Evolutionary conservation across 1,284 basidiomycete species (phyloP), one percentile per base, ranked within the genome.

Genomic region (Pyrrhoderma noxium): DNA sequence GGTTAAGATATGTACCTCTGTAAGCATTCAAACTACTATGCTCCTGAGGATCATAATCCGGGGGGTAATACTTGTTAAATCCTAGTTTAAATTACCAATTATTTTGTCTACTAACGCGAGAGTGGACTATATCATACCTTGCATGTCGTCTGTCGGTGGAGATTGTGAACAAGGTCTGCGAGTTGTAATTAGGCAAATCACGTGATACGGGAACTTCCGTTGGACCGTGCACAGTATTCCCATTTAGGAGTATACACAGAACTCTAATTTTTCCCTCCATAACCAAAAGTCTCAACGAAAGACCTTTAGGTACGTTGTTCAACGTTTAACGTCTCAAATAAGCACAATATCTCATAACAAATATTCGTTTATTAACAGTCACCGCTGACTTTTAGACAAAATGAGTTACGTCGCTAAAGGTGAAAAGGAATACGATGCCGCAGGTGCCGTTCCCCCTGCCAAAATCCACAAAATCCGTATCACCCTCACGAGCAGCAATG

Each of bases 401-500:
- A 31, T 31, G 27, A 31, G 27, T 31, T 31, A 31, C 27, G 27
- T 31, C 27, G 27, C 27, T 31, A 31, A 31, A 31, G 27, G 27
- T 31, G 88, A 94, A 75, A 93, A 98, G 75, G 94, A 98, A 70
- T 93, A 93, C 76, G 93, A 95, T 62, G 91, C 92, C 64, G 84
- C 90, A 55, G 92, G 89, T 65, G 89, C 88, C 58, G 77, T 89
- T 56, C 85, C 89, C 63, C 76, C 82, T 61, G 85, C 89, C 68
- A 95, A 98, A 76, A 84, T 93, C 70, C 96, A 99, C 85, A 97
- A 97, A 82, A 99, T 99, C 74, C 81, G 96, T 62, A 99, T 99
- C 79, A 99, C 96, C 62, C 79, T 99, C 69, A 98, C 96, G 59
- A 93, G 89, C 73, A 88, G 90, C 73, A 98, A 98, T 71, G 93